Evolutionary conservation across 768 basidiomycete genomes (phyloP).

Genomic region (Podaxis carcinomalis): DNA sequence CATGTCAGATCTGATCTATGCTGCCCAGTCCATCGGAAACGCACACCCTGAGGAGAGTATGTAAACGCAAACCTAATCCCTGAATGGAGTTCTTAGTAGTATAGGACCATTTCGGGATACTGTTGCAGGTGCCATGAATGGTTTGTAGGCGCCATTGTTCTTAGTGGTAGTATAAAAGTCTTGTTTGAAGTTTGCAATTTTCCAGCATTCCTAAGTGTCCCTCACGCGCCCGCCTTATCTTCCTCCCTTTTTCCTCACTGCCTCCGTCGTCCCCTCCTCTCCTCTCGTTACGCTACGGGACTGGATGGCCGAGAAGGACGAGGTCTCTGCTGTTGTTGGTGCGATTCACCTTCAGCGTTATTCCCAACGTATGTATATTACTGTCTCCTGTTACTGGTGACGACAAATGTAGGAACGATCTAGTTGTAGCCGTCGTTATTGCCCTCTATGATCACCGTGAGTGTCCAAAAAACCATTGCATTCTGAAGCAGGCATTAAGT

Average conservation of each 20-base stretch:
- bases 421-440: constrained; percentile 18
- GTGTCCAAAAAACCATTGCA: background rate
- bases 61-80: background rate
- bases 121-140: background rate
- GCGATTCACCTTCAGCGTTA: constrained; percentile 16
- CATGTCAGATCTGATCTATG: constrained; percentile 18
- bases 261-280: background rate
- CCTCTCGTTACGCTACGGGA: background rate
- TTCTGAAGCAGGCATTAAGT: background rate
- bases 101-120: background rate
- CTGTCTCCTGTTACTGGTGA: background rate
- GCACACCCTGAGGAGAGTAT: background rate
- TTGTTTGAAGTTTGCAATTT: background rate
- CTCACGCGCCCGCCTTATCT: background rate
- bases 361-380: constrained; percentile 19
- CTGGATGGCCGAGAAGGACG: background rate
- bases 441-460: constrained; percentile 22
- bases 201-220: background rate
- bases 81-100: background rate
- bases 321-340: background rate
- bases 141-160: background rate
- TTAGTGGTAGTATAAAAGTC: background rate
- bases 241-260: background rate
- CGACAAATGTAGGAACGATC: background rate
- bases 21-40: too few species aligned